Base-by-base conservation (phyloP, 192 early-diverging fungal species). In the Spizellomyces sp. region DNA sequence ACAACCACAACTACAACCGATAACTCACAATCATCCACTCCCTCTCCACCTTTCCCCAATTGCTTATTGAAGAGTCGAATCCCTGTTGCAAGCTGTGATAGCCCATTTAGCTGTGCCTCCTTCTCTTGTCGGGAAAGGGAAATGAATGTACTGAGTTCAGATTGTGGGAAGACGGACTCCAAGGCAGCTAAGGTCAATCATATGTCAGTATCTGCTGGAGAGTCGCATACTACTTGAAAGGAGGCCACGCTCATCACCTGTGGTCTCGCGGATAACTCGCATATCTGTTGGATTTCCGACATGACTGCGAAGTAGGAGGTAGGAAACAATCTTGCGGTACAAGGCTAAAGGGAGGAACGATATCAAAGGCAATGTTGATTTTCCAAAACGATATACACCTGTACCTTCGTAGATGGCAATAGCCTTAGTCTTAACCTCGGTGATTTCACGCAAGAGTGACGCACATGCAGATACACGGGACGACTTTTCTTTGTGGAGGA, bases 111-210 rank as follows among this genome's bases (percentile, higher is more conserved):
- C 69, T 88, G 87, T 5, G 83, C 75, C 65, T 88, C 87, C 58
- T 88, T 88, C 36, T 84, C 87, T 61, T 60, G 58, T 8, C 83
- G 67, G 15, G 81, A 67, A 2, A 88, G 78, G 9, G 75, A 77
- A 27, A 86, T 79, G 75, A 86, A 88, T 9, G 83, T 76, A 22
- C 74, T 71, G 15, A 88, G 76, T 62, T 88, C 87, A 19, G 77
- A 79, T 69, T 86, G 83, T 22, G 87, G 87, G 56, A 88, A 88
- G 36, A 88, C 87, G 0, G 87, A 88, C 66, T 88, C 87, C 15
- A 88, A 75, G 21, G 85, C 87, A 43, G 84, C 87, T 87, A 55
- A 27, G 42, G 36, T 9, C 21, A 64, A 14, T 45, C 58, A 63
- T 50, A 17, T 75, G 36, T 71, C 19, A 36, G 27, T 0, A 36